A percentile compares a stretch with the other conserved stretches of the same genome.
phyloP scores from a whole-genome alignment of 768 basidiomycete species.

The Lentinula edodes region DNA sequence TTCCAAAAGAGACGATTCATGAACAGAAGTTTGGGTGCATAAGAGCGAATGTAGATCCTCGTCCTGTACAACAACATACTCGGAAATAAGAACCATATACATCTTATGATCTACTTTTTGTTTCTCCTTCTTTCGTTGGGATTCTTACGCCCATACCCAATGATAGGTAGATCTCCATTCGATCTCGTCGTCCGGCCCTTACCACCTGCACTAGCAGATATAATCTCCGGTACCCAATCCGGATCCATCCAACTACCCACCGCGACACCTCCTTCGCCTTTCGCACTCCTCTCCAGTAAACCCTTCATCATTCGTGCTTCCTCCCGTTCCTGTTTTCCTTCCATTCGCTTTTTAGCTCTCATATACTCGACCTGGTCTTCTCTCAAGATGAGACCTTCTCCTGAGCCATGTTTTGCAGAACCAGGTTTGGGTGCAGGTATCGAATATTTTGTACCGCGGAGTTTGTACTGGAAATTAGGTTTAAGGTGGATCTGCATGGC shows the following conservation, averaged over 20 bases:
- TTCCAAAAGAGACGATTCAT: conserved; percentile 98
- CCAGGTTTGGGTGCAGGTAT: conserved; percentile 91
- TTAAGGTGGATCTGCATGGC: conserved; percentile 89
- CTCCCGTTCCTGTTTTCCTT: conserved; percentile 70
- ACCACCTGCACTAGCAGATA: conserved; percentile 59
- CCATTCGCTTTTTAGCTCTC: conserved; percentile 73
- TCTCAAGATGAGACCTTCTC: conserved; percentile 80
- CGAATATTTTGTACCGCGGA: conserved; percentile 87
- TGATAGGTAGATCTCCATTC: conserved; percentile 69
- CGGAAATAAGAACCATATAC: not conserved
- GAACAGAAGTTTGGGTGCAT: conserved; percentile 81
- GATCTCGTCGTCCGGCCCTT: conserved; percentile 57
- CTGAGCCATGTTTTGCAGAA: conserved; percentile 75
- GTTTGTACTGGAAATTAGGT: conserved; percentile 90
- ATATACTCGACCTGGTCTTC: conserved; percentile 91
- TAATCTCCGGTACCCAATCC: conserved; percentile 86
- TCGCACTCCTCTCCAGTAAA: conserved; percentile 41
- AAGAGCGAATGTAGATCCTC: conserved; percentile 16
- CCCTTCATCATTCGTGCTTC: conserved; percentile 71
- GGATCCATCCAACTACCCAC: conserved; percentile 91
- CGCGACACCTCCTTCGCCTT: conserved; percentile 42
- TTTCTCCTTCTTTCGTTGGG: conserved; percentile 75
- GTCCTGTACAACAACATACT: conserved; percentile 14
- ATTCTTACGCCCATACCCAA: conserved; percentile 86
- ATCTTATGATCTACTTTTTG: conserved; percentile 32